Evolutionary conservation across 192 early-diverging fungal species (phyloP).

Genomic region (Dispira parvispora): DNA sequence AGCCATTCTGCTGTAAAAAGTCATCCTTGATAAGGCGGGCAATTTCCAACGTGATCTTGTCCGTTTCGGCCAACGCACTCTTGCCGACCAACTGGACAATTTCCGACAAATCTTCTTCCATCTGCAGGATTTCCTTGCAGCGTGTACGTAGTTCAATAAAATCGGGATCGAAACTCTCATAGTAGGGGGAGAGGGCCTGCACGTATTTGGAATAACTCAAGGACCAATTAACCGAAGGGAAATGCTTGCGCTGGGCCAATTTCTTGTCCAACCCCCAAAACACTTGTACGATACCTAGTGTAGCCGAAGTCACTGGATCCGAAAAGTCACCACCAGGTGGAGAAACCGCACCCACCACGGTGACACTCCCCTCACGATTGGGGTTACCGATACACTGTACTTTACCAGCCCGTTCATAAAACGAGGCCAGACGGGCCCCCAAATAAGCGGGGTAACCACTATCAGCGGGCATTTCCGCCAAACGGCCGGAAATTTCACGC

Average conservation of each 20-base stretch:
- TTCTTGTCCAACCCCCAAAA: slow-evolving; percentile 99
- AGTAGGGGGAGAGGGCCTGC: slow-evolving; percentile 91
- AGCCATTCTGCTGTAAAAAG: slow-evolving; percentile 99
- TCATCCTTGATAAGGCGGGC: slow-evolving; percentile 99
- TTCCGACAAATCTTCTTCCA: slow-evolving; percentile 95
- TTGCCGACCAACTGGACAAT: slow-evolving; percentile 99
- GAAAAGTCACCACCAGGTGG: slow-evolving; percentile 99
- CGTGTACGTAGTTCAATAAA: slow-evolving; percentile 81
- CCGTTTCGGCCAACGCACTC: slow-evolving; percentile 75
- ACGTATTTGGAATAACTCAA: slow-evolving; percentile 96
- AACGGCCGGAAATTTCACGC: slow-evolving; percentile 98
- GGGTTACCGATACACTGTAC: slow-evolving; percentile 93
- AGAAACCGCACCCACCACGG: slow-evolving; percentile 98
- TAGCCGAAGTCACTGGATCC: slow-evolving; percentile 94
- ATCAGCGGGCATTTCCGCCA: slow-evolving; percentile 99
- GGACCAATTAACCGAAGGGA: slow-evolving; percentile 99
- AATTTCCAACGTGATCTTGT: slow-evolving; percentile 98
- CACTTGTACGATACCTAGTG: slow-evolving; percentile 97
- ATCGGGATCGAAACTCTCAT: slow-evolving; percentile 89
- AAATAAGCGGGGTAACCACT: slow-evolving; percentile 97
- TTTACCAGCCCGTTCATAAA: slow-evolving; percentile 99
- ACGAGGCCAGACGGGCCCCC: slow-evolving; percentile 95
- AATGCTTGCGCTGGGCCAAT: slow-evolving; percentile 99
- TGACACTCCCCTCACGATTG: slow-evolving; percentile 79
- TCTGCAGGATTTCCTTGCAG: slow-evolving; percentile 95